A percentile compares a stretch with the other conserved stretches of the same genome.
Conservation (phyloP, 2,329 filamentous ascomycete species). For the Aspergillus luchuensis region DNA sequence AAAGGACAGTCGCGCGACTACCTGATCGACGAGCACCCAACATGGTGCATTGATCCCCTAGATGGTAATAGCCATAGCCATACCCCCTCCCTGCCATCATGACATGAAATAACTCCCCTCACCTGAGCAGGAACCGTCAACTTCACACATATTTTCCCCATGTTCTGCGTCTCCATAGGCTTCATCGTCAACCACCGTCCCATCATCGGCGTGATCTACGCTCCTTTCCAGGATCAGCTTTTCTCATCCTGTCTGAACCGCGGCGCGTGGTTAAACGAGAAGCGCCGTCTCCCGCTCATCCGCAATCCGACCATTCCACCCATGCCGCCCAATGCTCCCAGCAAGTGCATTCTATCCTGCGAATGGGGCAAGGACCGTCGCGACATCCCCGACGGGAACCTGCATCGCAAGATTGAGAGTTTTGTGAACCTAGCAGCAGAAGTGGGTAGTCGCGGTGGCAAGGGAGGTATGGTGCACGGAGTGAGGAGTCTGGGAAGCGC, state of each 20-base stretch:
- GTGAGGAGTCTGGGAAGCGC: conserved; percentile 72
- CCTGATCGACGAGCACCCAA: conserved; percentile 64
- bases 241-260: conserved; percentile 68
- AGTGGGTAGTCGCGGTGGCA: conserved; percentile 61
- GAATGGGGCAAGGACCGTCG: conserved; percentile 79
- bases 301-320: conserved; percentile 62
- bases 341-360: conserved; percentile 70
- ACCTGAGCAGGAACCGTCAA: conserved; percentile 64
- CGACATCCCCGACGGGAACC: conserved; percentile 66
- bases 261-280: conserved; percentile 71
- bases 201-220: conserved; percentile 70
- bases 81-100: too few species aligned
- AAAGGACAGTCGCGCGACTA: conserved; percentile 68
- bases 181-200: conserved; percentile 64
- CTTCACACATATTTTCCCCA: conserved; percentile 77
- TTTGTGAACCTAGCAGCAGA: conserved; percentile 76
- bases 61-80: conserved; percentile 54
- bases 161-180: conserved; percentile 78
- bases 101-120: not conserved
- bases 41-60: conserved; percentile 76
- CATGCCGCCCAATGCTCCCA: conserved; percentile 65
- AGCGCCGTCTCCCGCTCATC: conserved; percentile 63
- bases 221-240: conserved; percentile 68
- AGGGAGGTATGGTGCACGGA: conserved; percentile 78
- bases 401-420: conserved; percentile 71